phyloP scores from a whole-genome alignment of 768 basidiomycete genomes.

The Lepiota brunneoincarnata region DNA sequence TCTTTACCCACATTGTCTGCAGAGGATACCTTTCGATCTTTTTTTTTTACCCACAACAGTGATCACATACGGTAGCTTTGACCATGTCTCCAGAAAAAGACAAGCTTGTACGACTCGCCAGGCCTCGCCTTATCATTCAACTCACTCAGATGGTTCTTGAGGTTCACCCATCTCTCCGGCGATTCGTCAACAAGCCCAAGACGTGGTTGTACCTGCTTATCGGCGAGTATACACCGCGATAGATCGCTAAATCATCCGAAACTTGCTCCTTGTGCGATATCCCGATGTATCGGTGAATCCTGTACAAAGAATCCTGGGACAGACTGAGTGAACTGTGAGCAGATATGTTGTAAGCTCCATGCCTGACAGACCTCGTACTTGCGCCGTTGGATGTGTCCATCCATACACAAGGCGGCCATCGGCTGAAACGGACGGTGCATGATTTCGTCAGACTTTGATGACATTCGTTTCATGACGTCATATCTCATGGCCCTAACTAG shows the following conservation, averaged over 20 bases:
- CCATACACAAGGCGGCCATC: background rate
- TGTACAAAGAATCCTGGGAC: background rate
- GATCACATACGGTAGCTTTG: conserved; percentile 63
- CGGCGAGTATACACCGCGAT: too few relatives aligned
- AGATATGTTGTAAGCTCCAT: background rate
- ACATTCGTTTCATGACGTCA: conserved; percentile 3
- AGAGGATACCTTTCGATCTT: background rate
- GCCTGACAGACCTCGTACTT: background rate
- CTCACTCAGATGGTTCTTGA: conserved; percentile 37
- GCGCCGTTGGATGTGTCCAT: background rate
- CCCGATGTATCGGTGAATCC: background rate
- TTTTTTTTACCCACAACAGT: background rate
- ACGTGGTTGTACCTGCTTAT: conserved; percentile 45
- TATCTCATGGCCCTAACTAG: background rate
- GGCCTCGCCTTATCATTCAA: conserved; percentile 42
- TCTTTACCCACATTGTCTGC: conserved; percentile 66
- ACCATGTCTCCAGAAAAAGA: conserved; percentile 70
- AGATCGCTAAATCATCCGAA: background rate
- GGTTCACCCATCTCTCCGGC: conserved; percentile 45
- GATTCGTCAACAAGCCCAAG: conserved; percentile 59
- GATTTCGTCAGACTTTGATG: background rate
- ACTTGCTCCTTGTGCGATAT: background rate
- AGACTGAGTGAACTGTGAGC: background rate
- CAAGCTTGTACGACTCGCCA: conserved; percentile 53
- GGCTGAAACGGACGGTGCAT: background rate